A percentile compares a stretch with the other conserved stretches of the same genome.
phyloP scores from a whole-genome alignment of 805 yeast genomes.

The Kodamaea fukazawae region DNA sequence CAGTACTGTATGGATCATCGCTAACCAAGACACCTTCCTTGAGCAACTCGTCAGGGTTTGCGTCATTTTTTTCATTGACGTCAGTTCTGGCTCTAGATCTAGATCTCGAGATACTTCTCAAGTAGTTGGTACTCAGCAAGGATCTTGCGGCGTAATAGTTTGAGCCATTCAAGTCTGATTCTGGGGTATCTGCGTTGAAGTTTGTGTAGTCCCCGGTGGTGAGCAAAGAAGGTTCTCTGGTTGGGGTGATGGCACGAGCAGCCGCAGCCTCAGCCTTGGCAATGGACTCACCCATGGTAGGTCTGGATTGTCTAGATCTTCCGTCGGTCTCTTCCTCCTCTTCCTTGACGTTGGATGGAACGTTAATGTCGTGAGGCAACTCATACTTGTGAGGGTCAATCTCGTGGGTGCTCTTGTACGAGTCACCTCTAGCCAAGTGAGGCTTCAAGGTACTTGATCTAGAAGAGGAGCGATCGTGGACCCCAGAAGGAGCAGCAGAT shows the following conservation, averaged over 20 bases:
- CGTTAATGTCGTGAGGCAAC: constrained; percentile 37
- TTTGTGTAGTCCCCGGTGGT: constrained; percentile 48
- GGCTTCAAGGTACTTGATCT: constrained; percentile 39
- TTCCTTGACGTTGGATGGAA: constrained; percentile 12
- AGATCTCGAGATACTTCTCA: constrained; percentile 65
- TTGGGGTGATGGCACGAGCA: constrained; percentile 8
- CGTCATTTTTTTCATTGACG: constrained; percentile 26
- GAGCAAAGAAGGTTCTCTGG: constrained; percentile 38
- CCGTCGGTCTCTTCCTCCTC: constrained; percentile 36
- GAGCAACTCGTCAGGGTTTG: constrained; percentile 41
- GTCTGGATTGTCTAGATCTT: constrained; percentile 38
- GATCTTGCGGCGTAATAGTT: constrained; percentile 34
- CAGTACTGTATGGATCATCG: constrained; percentile 49
- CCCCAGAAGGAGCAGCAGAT: constrained; percentile 13
- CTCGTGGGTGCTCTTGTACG: constrained; percentile 58
- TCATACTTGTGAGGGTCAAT: constrained; percentile 45
- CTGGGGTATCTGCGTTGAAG: constrained; percentile 39
- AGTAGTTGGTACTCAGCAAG: constrained; percentile 49
- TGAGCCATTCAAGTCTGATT: constrained; percentile 10
- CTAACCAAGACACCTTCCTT: constrained; percentile 56
- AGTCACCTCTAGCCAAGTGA: constrained; percentile 75
- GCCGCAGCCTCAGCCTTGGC: constrained; percentile 39
- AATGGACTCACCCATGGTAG: constrained; percentile 45
- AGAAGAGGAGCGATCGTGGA: constrained; percentile 19
- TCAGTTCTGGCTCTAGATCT: constrained; percentile 48